These are phyloP conservation scores for Pichia thaimueangensis DNA, from an alignment of 805 yeast genomes.

Conservation along the genomic window DNA sequence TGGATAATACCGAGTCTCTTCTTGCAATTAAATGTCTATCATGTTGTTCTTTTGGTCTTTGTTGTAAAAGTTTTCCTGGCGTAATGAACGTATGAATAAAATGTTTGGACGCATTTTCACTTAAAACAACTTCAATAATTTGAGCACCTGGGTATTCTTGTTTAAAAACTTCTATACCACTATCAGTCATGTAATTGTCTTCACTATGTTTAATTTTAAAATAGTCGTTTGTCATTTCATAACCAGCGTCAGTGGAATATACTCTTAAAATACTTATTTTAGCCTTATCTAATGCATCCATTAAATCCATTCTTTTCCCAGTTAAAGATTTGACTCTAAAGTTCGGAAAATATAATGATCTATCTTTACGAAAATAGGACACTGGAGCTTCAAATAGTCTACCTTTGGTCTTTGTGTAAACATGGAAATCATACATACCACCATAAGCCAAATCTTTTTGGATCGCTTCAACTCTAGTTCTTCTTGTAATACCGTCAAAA, in stretches of 20 bases:
- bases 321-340: constrained; percentile 50
- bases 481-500: constrained; percentile 32
- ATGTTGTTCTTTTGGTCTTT: constrained; percentile 30
- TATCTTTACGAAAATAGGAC: constrained; percentile 68
- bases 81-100: constrained; percentile 49
- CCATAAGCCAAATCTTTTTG: constrained; percentile 61
- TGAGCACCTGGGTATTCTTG: constrained; percentile 49
- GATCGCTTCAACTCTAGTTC: constrained; percentile 31
- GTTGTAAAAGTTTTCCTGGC: constrained; percentile 32
- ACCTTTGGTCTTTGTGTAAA: constrained; percentile 70
- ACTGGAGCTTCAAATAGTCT: constrained; percentile 78
- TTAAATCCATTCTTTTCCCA: constrained; percentile 29
- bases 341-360: constrained; percentile 78
- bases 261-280: constrained; percentile 61
- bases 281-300: constrained; percentile 35
- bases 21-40: constrained; percentile 53
- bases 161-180: constrained; percentile 36
- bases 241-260: constrained; percentile 65
- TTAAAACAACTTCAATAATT: constrained; percentile 68
- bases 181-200: constrained; percentile 33
- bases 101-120: constrained; percentile 68
- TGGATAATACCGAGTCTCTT: constrained; percentile 52
- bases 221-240: constrained; percentile 55
- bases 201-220: constrained; percentile 41
- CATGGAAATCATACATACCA: constrained; percentile 59